Evolutionary conservation across 176 grass and related monocot species (phyloP).

Genomic region (Echinochloa phyllopogon): DNA sequence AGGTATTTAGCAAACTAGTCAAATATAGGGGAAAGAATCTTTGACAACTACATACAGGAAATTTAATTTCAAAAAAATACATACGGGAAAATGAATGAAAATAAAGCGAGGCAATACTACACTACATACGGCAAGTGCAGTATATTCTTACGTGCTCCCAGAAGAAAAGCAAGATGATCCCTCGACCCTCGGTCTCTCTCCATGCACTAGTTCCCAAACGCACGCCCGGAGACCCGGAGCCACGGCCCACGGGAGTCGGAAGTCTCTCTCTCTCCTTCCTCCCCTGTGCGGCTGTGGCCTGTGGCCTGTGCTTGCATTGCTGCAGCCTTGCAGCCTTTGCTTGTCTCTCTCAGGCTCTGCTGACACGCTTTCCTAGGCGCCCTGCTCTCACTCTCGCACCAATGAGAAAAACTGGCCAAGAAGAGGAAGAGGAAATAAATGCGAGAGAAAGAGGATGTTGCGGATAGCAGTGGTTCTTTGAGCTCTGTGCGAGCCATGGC

Average conservation of each 20-base stretch:
- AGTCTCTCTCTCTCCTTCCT: background rate
- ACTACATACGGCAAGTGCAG: background rate
- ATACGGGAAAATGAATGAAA: background rate
- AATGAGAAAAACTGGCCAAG: conserved; percentile 7
- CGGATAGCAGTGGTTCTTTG: background rate
- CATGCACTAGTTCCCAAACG: background rate
- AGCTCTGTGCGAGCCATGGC: conserved; percentile 29
- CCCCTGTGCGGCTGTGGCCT: too few species aligned
- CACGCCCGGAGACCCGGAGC: background rate
- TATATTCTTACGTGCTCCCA: background rate
- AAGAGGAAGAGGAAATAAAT: conserved; percentile 31
- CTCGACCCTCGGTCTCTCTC: background rate
- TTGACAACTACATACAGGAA: background rate
- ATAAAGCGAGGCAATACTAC: background rate
- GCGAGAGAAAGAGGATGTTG: background rate
- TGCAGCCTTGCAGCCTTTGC: conserved; percentile 18
- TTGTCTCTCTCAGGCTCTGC: background rate
- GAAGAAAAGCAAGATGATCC: background rate
- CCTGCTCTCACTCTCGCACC: conserved; percentile 12
- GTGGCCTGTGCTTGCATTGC: background rate
- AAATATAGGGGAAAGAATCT: too few species aligned
- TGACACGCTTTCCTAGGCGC: conserved; percentile 28
- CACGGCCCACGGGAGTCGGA: conserved; percentile 5
- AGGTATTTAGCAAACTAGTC: too few species aligned
- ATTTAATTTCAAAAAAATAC: too few species aligned